phyloP scores from a whole-genome alignment of 768 basidiomycete species.

The Termitomyces sp. region DNA sequence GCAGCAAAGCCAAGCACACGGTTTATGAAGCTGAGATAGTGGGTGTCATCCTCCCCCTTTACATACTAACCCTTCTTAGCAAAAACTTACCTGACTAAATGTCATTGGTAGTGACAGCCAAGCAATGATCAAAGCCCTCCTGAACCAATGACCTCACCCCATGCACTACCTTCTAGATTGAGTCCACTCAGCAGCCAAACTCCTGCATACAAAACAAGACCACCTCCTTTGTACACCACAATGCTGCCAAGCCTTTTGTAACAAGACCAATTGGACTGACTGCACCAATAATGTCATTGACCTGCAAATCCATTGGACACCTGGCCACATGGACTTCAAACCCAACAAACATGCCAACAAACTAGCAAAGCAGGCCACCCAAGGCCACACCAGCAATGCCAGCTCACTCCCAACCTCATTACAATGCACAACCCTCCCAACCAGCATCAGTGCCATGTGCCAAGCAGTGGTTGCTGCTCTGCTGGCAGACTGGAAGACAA shows the following conservation, averaged over 20 bases:
- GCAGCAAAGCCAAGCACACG: not conserved
- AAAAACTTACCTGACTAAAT: not conserved
- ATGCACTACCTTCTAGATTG: conserved; percentile 7
- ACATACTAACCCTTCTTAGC: not conserved
- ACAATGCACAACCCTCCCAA: too few species aligned
- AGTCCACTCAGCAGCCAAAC: not conserved
- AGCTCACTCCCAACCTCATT: not conserved
- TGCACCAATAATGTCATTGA: not conserved
- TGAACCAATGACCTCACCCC: conserved; percentile 6
- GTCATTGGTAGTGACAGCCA: not conserved
- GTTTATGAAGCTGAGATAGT: conserved; percentile 2
- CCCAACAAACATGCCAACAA: not conserved
- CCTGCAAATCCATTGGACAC: not conserved
- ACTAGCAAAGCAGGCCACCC: not conserved
- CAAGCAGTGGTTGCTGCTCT: not conserved
- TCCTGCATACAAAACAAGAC: not conserved
- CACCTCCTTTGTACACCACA: not conserved
- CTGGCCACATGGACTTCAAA: not conserved
- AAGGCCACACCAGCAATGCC: not conserved
- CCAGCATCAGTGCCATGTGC: not conserved
- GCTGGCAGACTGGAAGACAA: not conserved
- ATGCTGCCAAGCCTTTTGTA: not conserved
- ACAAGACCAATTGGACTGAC: not conserved
- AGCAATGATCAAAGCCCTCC: not conserved
- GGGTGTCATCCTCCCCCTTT: not conserved